Conservation (phyloP, 805 yeast species). For the Candida coleopterorum region DNA sequence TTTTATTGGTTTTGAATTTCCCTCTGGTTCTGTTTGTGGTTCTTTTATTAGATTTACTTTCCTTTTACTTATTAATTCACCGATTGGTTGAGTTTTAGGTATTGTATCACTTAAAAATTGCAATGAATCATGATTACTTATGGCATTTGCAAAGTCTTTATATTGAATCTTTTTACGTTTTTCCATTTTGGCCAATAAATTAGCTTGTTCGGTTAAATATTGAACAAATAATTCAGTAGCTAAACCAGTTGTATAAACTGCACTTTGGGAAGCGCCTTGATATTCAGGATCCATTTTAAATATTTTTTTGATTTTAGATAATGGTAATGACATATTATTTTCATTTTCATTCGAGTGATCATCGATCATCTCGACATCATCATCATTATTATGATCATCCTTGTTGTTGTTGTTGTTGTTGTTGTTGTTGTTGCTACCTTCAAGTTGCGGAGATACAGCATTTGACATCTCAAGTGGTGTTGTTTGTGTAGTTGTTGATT, state of each 20-base stretch:
- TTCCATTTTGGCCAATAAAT: conserved; percentile 56
- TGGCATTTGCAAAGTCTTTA: conserved; percentile 65
- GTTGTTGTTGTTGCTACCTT: neutral
- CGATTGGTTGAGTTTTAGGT: conserved; percentile 54
- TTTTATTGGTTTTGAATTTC: conserved; percentile 4
- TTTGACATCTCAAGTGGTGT: conserved; percentile 2
- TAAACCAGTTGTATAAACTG: conserved; percentile 71
- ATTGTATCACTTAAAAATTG: conserved; percentile 62
- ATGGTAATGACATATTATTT: conserved; percentile 40
- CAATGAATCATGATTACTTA: conserved; percentile 52
- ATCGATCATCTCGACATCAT: conserved; percentile 9
- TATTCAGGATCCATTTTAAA: conserved; percentile 75
- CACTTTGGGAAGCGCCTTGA: conserved; percentile 58
- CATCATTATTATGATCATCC: conserved; percentile 9
- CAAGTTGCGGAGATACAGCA: conserved; percentile 3
- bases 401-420: neutral
- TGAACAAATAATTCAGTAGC: conserved; percentile 74
- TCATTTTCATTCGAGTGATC: neutral
- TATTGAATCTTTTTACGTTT: conserved; percentile 68
- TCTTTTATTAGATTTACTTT: conserved; percentile 22
- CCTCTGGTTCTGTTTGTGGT: neutral
- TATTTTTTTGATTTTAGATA: conserved; percentile 65
- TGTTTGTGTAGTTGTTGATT: neutral
- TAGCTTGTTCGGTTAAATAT: conserved; percentile 67
- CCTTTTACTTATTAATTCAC: conserved; percentile 42